Evolutionary conservation across 495 filamentous ascomycete species (phyloP), one percentile per base, ranked within the genome.

Genomic region (Jackrogersella multiformis): DNA sequence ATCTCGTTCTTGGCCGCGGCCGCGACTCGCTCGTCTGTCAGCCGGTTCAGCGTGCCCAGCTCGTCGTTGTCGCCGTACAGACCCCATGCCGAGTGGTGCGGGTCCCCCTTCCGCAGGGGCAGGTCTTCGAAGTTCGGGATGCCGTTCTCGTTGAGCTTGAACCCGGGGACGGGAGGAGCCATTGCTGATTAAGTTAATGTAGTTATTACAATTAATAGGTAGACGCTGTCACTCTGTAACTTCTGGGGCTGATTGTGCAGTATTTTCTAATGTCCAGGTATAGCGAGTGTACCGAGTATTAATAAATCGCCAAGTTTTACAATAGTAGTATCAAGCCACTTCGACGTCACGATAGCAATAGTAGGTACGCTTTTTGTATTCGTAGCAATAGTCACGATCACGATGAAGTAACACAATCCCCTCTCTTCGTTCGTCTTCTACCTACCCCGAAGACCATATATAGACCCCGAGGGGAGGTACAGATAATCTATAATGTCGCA

Each of bases 1-100:
- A 89, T 87, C 72, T 89, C 84, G 28, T 63, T 71, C 26, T 76
- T 69, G 5, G 85, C 85, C 12, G 79, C 76, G 2, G 69, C 69
- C 0, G 84, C 78, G 0, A 82, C 77, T 9, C 72, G 68, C 51
- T 76, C 77, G 41, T 77, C 69, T 5, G 80, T 81, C 2, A 86
- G 67, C 35, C 80, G 66, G 68, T 84, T 84, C 48, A 85, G 61
- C 9, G 78, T 79, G 8, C 81, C 83, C 1, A 83, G 69, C 61
- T 80, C 76, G 70, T 83, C 82, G 10, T 82, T 58, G 0, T 66
- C 66, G n/a, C 82, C 82, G 68, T 81, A 85, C 0, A 85, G 66
- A 1, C 80, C 78, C 82, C 82, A 85, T 9, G 83, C 82, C 6
- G 81, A 77, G 23, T 59, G 70, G 15, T 72, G 73, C 10, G 82